A percentile compares a stretch with the other conserved stretches of the same genome.
Evolutionary conservation across 331 rosid genomes (phyloP).

Genomic region (Pyrus hybrid): DNA sequence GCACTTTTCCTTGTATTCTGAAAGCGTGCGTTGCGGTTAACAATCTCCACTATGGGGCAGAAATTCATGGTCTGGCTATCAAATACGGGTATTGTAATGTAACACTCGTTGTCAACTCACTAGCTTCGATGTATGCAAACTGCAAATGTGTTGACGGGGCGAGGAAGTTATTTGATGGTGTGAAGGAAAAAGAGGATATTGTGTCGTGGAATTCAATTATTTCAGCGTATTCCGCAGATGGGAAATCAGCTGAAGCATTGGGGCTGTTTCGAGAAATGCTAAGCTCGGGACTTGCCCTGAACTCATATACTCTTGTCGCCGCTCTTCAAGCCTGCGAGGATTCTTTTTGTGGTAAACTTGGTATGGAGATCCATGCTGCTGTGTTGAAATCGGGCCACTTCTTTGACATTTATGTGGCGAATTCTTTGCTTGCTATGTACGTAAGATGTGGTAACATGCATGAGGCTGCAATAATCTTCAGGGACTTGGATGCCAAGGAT

Average conservation of each 20-base stretch:
- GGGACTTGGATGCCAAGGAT: conserved; percentile 43
- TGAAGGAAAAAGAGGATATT: conserved; percentile 39
- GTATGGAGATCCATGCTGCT: conserved; percentile 59
- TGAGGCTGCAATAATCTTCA: conserved; percentile 42
- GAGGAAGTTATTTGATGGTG: conserved; percentile 39
- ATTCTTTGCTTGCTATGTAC: conserved; percentile 74
- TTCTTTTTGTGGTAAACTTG: conserved; percentile 33
- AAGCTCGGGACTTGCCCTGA: conserved; percentile 23
- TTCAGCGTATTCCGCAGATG: conserved; percentile 46
- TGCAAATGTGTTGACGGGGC: conserved; percentile 45
- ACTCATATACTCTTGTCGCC: conserved; percentile 59
- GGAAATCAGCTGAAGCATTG: conserved; percentile 46
- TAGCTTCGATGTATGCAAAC: conserved; percentile 68
- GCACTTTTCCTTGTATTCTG: conserved; percentile 49
- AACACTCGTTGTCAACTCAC: conserved; percentile 53
- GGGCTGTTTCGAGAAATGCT: conserved; percentile 49
- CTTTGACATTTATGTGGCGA: conserved; percentile 47
- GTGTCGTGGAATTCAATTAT: conserved; percentile 77
- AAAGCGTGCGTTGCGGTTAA: conserved; percentile 48
- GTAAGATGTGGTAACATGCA: conserved; percentile 45
- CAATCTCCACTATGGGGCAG: conserved; percentile 30
- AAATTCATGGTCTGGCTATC: conserved; percentile 57
- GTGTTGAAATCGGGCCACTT: conserved; percentile 36
- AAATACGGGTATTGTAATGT: conserved; percentile 44
- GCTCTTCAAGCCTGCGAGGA: conserved; percentile 68